These are phyloP conservation scores for Dipodascus geniculatus DNA, from an alignment of 805 yeast species.

Conservation along the genomic window DNA sequence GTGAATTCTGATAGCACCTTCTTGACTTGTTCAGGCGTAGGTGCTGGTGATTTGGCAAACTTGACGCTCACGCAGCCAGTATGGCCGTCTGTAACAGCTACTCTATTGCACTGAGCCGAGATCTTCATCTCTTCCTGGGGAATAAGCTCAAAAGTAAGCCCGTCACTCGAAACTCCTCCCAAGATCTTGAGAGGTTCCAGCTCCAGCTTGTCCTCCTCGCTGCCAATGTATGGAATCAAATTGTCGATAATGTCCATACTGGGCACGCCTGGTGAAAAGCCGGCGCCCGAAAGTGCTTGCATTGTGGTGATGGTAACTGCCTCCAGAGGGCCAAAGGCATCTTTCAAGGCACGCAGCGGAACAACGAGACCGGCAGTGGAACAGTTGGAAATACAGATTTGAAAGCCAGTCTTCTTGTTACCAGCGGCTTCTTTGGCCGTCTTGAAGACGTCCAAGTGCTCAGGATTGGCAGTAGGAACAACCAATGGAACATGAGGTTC, in stretches of 20 bases:
- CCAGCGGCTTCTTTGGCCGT: constrained; percentile 44
- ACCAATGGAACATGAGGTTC: constrained; percentile 78
- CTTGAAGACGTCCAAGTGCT: constrained; percentile 65
- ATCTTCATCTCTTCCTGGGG: constrained; percentile 66
- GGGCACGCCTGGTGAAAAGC: constrained; percentile 94
- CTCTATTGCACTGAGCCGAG: constrained; percentile 94
- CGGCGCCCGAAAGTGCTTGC: constrained; percentile 98
- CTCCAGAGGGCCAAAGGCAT: constrained; percentile 81
- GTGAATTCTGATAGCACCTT: constrained; percentile 55
- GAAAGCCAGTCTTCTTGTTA: constrained; percentile 49
- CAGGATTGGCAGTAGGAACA: constrained; percentile 91
- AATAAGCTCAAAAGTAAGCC: constrained; percentile 43
- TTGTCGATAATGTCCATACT: constrained; percentile 93
- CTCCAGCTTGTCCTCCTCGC: constrained; percentile 97
- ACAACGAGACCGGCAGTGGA: constrained; percentile 97
- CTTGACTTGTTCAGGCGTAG: constrained; percentile 73
- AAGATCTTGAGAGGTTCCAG: constrained; percentile 96
- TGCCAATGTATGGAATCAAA: constrained; percentile 86
- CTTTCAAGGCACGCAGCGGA: constrained; percentile 88
- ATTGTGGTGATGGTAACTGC: constrained; percentile 79
- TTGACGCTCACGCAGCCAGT: constrained; percentile 86
- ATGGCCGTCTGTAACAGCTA: constrained; percentile 96
- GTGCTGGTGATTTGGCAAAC: constrained; percentile 75
- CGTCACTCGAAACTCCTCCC: constrained; percentile 41
- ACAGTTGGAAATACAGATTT: constrained; percentile 93